Base-by-base conservation (phyloP, 2,329 filamentous ascomycete genomes). In the Juglanconis juglandina region DNA sequence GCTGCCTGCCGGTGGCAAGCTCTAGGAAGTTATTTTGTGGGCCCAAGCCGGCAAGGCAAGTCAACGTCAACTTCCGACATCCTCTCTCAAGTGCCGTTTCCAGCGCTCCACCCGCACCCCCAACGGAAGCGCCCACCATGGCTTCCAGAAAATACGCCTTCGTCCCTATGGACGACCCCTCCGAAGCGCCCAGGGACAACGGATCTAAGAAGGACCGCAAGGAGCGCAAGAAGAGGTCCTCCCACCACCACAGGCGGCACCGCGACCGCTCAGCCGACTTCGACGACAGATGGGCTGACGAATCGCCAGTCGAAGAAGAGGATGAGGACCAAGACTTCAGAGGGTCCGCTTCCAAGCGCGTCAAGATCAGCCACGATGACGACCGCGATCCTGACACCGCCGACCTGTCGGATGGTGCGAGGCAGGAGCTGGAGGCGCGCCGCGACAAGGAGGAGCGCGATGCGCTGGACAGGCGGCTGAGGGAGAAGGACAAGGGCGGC, bases 221-320 rank as follows among this genome's bases (percentile, higher is more conserved):
- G 64, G 77, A 81, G 61, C 80, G 77, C 70, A 81, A 79, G 69
- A 75, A 75, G 69, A 68, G 58, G 61, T 63, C 61, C 32, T 61
- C 59, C 37, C 61, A 56, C 53, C 61, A 63, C 47, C 58, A 53
- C 17, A 70, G 66, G 64, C 68, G 58, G 37, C 72, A 66, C 65
- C 68, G 67, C 66, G 69, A 63, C 66, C 69, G 48, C 10, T 48
- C 68, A 37, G 73, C 75, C 37, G 84, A 90, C 64, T 88, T 89
- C 65, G 89, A 92, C 52, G 89, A 92, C 68, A 80, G 90, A 57
- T 96, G 92, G 91, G 91, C 87, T 1, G 91, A 95, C 67, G 89
- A 93, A 69, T 89, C 91, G 66, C 77, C 81, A 0, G 76, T 77
- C 14, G 70, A 72, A 4, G 77, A 76, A 8, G 78, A 75, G 14